A percentile compares a stretch with the other conserved stretches of the same genome.
Conservation (phyloP, 495 filamentous ascomycete species). For the Annulohypoxylon maeteangense region DNA sequence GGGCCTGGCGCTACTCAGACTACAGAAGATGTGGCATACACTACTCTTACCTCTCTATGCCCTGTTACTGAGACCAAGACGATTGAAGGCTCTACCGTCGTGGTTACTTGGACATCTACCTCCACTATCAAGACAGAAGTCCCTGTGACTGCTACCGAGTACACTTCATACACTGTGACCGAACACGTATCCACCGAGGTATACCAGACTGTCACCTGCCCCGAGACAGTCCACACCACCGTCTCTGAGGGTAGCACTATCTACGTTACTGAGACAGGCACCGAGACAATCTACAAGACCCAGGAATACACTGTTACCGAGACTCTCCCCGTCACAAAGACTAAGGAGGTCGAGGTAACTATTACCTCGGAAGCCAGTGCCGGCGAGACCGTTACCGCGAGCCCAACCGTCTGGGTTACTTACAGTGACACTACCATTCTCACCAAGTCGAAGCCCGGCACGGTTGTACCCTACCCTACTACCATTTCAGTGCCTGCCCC, state of each 20-base stretch:
- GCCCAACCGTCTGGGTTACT: slow-evolving; percentile 46
- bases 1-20: slow-evolving; percentile 43
- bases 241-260: slow-evolving; percentile 54
- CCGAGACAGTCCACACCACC: slow-evolving; percentile 56
- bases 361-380: slow-evolving; percentile 46
- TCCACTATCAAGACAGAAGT: slow-evolving; percentile 48
- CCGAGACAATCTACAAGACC: slow-evolving; percentile 50
- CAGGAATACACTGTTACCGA: slow-evolving; percentile 49
- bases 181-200: slow-evolving; percentile 54
- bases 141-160: slow-evolving; percentile 38
- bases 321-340: slow-evolving; percentile 52
- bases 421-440: slow-evolving; percentile 45
- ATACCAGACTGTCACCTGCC: slow-evolving; percentile 55
- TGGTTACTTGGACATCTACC: slow-evolving; percentile 57
- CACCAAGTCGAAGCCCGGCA: slow-evolving; percentile 32
- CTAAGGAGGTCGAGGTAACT: slow-evolving; percentile 50
- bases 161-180: slow-evolving; percentile 49
- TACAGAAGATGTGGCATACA: slow-evolving; percentile 46
- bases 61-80: slow-evolving; percentile 59
- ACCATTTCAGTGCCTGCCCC: slow-evolving; percentile 30
- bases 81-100: slow-evolving; percentile 52
- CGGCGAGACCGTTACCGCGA: slow-evolving; percentile 46
- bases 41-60: slow-evolving; percentile 54
- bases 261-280: slow-evolving; percentile 57
- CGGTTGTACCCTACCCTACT: slow-evolving; percentile 47